Conservation (phyloP, 306 rosid species). For the Erythrophleum fordii region DNA sequence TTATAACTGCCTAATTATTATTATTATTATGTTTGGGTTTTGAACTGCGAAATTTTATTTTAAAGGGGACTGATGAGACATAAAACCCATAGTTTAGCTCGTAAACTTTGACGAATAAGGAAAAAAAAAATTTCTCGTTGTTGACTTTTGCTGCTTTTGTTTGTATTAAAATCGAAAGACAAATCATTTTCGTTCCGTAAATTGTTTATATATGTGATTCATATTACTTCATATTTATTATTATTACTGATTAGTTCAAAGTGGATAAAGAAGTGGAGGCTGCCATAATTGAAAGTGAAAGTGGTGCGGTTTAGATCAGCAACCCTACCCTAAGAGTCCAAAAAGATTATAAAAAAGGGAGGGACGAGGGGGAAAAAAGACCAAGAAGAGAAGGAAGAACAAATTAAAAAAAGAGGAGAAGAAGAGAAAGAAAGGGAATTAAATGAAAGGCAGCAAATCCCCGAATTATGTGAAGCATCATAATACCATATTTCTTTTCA, state of each 20-base stretch:
- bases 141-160: slow-evolving; percentile 41
- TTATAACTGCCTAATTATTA: slow-evolving; percentile 15
- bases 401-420: not conserved
- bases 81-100: slow-evolving; percentile 18
- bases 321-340: slow-evolving; percentile 11
- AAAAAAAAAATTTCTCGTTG: not conserved
- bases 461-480: slow-evolving; percentile 48
- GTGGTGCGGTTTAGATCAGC: slow-evolving; percentile 45
- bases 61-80: slow-evolving; percentile 14
- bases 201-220: slow-evolving; percentile 2
- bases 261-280: slow-evolving; percentile 36
- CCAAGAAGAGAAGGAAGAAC: slow-evolving; percentile 24
- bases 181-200: not conserved
- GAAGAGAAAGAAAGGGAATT: not conserved
- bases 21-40: not conserved
- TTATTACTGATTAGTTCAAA: slow-evolving; percentile 27
- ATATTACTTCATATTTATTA: not conserved
- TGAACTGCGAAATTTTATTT: slow-evolving; percentile 20
- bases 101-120: slow-evolving; percentile 40
- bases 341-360: not conserved
- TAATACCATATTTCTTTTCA: slow-evolving; percentile 36
- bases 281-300: slow-evolving; percentile 32
- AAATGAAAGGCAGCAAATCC: slow-evolving; percentile 42
- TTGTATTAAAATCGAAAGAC: slow-evolving; percentile 6
- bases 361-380: not conserved